Base-by-base conservation (phyloP, 805 yeast species). In the Kodamaea jinghongensis region DNA sequence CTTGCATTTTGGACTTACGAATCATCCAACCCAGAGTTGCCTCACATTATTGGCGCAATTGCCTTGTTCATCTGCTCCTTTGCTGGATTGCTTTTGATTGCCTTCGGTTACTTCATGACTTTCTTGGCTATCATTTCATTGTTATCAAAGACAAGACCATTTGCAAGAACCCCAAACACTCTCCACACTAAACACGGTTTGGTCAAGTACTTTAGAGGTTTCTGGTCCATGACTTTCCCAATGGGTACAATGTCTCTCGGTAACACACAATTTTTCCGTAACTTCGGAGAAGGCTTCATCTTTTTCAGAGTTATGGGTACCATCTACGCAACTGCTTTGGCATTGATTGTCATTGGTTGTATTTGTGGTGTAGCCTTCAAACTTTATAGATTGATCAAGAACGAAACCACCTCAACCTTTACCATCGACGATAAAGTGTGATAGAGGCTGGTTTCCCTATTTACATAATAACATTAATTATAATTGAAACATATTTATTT, bases 141-240 rank as follows among this genome's bases (percentile, higher is more conserved):
- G 14, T 44, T 63, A 9, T 82, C 78, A 76, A 69, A 69, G 38
- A 51, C 61, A 32, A 42, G 41, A 14, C 71, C 71, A 9, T 65
- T 69, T 40, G 56, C 70, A 9, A 46, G 45, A 22, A 51, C 51
- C 14, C 59, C 59, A 10, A 62, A 62, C 48, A 39, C 48, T 1
- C 28, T 33, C 4, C 58, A 56, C 43, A 40, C 46, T 22, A 31
- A 27, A 23, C 36, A 49, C 28, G 63, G 56, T 14, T 42, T 51
- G 28, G 46, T 58, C 27, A 38, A 32, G 35, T 58, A 56, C 37
- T 50, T 44, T 35, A 46, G 49, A 11, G 52, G 55, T 1, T 58
- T 53, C 78, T 86, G 96, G 96, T 80, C 89, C 12, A 76, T 85
- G 69, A 85, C 96, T 47, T 89, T 89, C 81, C 96, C 96, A 3